These are phyloP conservation scores for Stemphylium beticola DNA, from an alignment of 2,329 filamentous ascomycete genomes.

Conservation along the genomic window DNA sequence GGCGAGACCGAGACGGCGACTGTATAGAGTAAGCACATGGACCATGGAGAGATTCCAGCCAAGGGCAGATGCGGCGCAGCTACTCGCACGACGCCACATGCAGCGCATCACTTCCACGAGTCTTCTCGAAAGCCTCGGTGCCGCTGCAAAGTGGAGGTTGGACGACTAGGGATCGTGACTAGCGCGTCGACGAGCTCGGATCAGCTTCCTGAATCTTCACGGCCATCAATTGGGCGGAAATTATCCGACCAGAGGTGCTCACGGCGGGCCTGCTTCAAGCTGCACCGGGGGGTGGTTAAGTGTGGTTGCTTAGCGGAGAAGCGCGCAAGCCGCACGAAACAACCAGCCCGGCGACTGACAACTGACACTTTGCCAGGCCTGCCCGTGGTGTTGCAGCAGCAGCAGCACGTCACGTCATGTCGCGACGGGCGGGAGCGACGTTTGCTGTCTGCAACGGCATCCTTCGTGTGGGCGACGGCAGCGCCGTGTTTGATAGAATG, in stretches of 20 bases:
- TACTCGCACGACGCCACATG: slow-evolving; percentile 20
- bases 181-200: slow-evolving; percentile 24
- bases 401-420: not conserved
- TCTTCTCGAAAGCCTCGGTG: slow-evolving; percentile 40
- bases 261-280: slow-evolving; percentile 12
- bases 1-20: not conserved
- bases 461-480: slow-evolving; percentile 10
- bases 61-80: not conserved
- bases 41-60: not conserved
- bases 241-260: slow-evolving; percentile 31
- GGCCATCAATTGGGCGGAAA: slow-evolving; percentile 31
- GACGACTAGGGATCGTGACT: slow-evolving; percentile 17
- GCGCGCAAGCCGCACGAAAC: slow-evolving; percentile 31
- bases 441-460: slow-evolving; percentile 31
- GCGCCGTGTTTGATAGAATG: slow-evolving; percentile 22
- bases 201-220: slow-evolving; percentile 22
- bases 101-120: slow-evolving; percentile 40
- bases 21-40: not conserved
- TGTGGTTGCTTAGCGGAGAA: slow-evolving; percentile 21
- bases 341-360: slow-evolving; percentile 9
- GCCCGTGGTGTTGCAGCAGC: too few species aligned
- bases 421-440: slow-evolving; percentile 23
- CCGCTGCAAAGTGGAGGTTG: slow-evolving; percentile 22
- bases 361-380: not conserved
- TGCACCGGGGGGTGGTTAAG: slow-evolving; percentile 7